These are phyloP conservation scores for Zasmidium angulare DNA, from an alignment of 2,329 filamentous ascomycete species.

Conservation along the genomic window DNA sequence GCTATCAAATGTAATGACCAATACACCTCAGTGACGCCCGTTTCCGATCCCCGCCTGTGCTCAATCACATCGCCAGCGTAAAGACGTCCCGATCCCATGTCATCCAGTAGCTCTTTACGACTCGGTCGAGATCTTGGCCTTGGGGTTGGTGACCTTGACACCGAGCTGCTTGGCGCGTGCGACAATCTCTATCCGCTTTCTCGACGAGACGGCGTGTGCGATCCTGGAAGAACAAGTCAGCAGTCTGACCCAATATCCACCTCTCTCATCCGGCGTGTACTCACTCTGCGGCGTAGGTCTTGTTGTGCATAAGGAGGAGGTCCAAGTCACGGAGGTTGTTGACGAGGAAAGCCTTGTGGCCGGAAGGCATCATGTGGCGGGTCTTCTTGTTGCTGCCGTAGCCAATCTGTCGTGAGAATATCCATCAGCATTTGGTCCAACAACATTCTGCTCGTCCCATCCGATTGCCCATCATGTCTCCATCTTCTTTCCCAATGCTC, in stretches of 20 bases:
- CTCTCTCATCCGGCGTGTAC: constrained; percentile 42
- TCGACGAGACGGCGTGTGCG: constrained; percentile 93
- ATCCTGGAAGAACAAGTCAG: constrained; percentile 65
- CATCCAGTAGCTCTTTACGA: constrained; percentile 44
- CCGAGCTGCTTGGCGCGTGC: constrained; percentile 95
- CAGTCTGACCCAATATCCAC: constrained; percentile 5
- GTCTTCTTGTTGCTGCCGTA: constrained; percentile 99
- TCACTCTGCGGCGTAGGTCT: constrained; percentile 97
- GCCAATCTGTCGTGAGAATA: constrained; percentile 70
- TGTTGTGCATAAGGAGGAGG: constrained; percentile 99
- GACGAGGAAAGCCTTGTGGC: constrained; percentile 99
- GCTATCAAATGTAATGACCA: constrained; percentile 22
- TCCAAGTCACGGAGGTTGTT: constrained; percentile 95
- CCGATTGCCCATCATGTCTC: constrained; percentile 6
- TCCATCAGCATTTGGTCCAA: constrained; percentile 15
- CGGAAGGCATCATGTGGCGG: constrained; percentile 96
- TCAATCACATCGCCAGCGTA: constrained; percentile 15
- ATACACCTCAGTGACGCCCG: constrained; percentile 18
- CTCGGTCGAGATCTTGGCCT: constrained; percentile 98
- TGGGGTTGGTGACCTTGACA: constrained; percentile 99
- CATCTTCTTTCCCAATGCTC: constrained; percentile 1
- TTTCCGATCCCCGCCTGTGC: constrained; percentile 18
- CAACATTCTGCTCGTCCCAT: constrained; percentile 5
- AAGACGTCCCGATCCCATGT: constrained; percentile 10
- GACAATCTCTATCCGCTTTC: constrained; percentile 98